Evolutionary conservation across 345 rosid genomes (phyloP).

Genomic region (Hirschfeldia incana): DNA sequence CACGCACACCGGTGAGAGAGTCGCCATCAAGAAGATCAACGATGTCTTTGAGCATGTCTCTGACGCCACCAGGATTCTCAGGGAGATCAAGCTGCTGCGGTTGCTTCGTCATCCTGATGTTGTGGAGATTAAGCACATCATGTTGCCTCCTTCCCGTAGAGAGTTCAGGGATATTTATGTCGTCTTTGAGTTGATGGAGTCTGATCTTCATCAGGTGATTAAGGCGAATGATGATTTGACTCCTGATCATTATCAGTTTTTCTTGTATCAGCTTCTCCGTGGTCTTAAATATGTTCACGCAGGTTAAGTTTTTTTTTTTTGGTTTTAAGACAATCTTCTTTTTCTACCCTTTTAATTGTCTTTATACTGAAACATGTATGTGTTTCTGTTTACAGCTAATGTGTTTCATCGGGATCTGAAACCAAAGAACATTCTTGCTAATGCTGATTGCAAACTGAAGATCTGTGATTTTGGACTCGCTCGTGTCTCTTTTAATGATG

Average conservation of each 20-base stretch:
- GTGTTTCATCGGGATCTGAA: conserved; percentile 96
- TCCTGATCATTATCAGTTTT: conserved; percentile 95
- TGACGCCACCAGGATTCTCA: conserved; percentile 91
- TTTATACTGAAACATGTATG: conserved; percentile 2
- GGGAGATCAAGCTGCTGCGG: conserved; percentile 93
- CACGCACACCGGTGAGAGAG: conserved; percentile 76
- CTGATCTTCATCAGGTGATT: conserved; percentile 97
- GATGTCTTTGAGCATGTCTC: conserved; percentile 98
- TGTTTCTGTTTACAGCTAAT: conserved; percentile 61
- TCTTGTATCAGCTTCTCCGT: conserved; percentile 97
- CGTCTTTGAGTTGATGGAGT: conserved; percentile 97
- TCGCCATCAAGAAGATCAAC: conserved; percentile 93
- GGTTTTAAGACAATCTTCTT: background rate
- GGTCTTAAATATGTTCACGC: conserved; percentile 90
- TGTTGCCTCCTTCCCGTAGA: conserved; percentile 97
- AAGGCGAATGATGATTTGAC: conserved; percentile 95
- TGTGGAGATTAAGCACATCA: conserved; percentile 90
- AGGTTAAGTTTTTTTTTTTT: conserved; percentile 46
- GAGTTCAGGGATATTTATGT: conserved; percentile 94
- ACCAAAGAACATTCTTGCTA: conserved; percentile 97
- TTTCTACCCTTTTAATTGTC: conserved; percentile 1
- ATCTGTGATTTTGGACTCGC: conserved; percentile 99
- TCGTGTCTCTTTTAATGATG: conserved; percentile 93
- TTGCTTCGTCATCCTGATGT: conserved; percentile 95
- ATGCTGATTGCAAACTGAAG: conserved; percentile 98